Percentiles rank a stretch among this genome's conserved stretches.
Conservation (phyloP, 768 basidiomycete genomes). For the Naematelia aurantialba region DNA sequence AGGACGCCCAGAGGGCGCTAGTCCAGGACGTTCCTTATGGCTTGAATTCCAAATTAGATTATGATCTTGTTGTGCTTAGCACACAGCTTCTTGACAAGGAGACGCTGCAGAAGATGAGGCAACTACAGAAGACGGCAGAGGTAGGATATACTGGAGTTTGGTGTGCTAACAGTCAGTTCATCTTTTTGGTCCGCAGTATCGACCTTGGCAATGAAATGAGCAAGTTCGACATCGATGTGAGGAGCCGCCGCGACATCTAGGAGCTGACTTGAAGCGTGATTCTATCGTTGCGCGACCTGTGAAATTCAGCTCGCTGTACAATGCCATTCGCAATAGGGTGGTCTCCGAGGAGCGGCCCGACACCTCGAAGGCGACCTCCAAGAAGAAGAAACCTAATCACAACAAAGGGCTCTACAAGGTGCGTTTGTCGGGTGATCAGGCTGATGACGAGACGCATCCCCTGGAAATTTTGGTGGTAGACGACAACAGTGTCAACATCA, state of each 20-base stretch:
- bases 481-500: conserved; percentile 40
- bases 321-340: conserved; percentile 9
- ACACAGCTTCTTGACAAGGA: conserved; percentile 12
- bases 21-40: conserved; percentile 15
- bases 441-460: conserved; percentile 15
- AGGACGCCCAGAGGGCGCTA: conserved; percentile 10
- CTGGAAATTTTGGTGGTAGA: conserved; percentile 41
- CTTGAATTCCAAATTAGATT: conserved; percentile 9
- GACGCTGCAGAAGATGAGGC: conserved; percentile 14
- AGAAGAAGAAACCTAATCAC: conserved; percentile 5
- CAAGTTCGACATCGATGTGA: conserved; percentile 22
- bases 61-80: conserved; percentile 30
- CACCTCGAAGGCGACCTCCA: background rate
- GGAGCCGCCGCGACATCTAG: background rate
- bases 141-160: conserved; percentile 7
- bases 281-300: conserved; percentile 40
- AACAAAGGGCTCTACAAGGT: conserved; percentile 21
- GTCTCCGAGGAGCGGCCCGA: background rate
- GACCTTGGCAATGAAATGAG: conserved; percentile 26
- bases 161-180: conserved; percentile 23
- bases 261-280: conserved; percentile 19
- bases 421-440: conserved; percentile 1
- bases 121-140: conserved; percentile 24
- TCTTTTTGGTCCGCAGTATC: conserved; percentile 31
- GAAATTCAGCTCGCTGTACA: conserved; percentile 35